A percentile compares a stretch with the other conserved stretches of the same genome.
Conservation (phyloP, 306 rosid species). For the Vigna radiata region DNA sequence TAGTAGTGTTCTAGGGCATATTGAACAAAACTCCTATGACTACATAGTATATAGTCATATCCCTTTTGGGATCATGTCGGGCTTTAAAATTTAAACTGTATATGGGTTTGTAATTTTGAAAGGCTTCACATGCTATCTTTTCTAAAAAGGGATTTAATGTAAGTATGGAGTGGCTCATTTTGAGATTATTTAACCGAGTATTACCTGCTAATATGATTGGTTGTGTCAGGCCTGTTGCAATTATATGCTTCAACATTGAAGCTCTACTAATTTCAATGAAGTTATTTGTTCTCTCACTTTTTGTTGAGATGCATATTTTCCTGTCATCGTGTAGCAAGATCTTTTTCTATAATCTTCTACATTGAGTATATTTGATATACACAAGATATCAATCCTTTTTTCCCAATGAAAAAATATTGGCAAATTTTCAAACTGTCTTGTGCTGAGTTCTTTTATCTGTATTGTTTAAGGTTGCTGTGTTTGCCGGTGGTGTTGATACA, state of each 20-base stretch:
- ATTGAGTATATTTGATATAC: neutral
- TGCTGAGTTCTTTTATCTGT: slow-evolving; percentile 41
- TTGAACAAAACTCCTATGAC: neutral
- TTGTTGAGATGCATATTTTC: slow-evolving; percentile 7
- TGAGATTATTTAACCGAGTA: neutral
- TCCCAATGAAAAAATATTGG: neutral
- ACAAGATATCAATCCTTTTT: neutral
- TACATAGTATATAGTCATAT: neutral
- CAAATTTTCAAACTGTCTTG: neutral
- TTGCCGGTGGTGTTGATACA: slow-evolving; percentile 93
- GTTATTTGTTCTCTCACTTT: neutral
- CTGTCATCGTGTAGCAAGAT: slow-evolving; percentile 7
- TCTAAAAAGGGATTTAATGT: neutral
- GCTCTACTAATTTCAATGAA: neutral
- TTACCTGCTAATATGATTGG: neutral
- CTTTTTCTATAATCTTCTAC: neutral
- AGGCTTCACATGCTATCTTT: neutral
- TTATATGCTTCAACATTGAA: neutral
- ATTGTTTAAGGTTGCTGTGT: slow-evolving; percentile 78
- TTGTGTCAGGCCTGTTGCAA: neutral
- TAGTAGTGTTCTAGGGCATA: neutral
- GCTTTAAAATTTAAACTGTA: neutral
- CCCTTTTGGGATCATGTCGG: neutral
- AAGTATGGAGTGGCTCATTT: neutral
- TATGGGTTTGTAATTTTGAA: slow-evolving; percentile 3